Evolutionary conservation across 2,329 filamentous ascomycete genomes (phyloP).

Genomic region (Ceratocystis huliohia): DNA sequence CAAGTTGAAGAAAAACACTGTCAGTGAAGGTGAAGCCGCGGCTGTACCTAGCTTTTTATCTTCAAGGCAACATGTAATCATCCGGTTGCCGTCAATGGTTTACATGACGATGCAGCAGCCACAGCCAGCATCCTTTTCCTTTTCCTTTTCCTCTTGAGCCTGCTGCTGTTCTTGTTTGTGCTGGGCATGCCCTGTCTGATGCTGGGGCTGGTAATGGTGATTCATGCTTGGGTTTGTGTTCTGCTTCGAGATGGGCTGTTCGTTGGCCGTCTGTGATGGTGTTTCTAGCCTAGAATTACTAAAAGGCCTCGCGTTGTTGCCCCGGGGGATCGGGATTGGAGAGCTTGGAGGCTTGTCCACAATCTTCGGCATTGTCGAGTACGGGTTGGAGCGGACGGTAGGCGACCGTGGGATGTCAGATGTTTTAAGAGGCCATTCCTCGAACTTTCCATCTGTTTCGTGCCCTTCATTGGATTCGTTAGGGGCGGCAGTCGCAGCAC

Average conservation of each 20-base stretch:
- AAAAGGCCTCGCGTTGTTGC: conserved; percentile 8
- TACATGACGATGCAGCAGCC: conserved; percentile 43
- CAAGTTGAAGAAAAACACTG: conserved; percentile 3
- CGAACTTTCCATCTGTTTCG: conserved; percentile 20
- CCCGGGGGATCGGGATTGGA: conserved; percentile 29
- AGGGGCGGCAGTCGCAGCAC: background rate
- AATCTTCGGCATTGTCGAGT: conserved; percentile 53
- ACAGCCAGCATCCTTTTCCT: conserved; percentile 35
- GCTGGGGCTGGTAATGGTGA: background rate
- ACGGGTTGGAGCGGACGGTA: conserved; percentile 34
- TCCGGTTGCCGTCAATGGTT: background rate
- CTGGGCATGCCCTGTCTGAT: conserved; percentile 4
- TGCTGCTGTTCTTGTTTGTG: conserved; percentile 22
- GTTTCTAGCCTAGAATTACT: conserved; percentile 13
- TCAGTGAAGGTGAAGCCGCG: background rate
- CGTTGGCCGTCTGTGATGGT: background rate
- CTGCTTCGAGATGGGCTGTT: conserved; percentile 24
- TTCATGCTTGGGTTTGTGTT: background rate
- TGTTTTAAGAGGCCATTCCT: conserved; percentile 49
- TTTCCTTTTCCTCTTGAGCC: conserved; percentile 29
- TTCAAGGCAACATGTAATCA: background rate
- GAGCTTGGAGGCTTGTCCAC: conserved; percentile 29
- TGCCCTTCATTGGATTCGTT: conserved; percentile 23
- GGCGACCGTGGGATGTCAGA: conserved; percentile 33
- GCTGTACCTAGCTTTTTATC: background rate